Percentiles rank a stretch among this genome's conserved stretches.
phyloP scores from a whole-genome alignment of 139 green algal genomes.

The Chlorella sp. region DNA sequence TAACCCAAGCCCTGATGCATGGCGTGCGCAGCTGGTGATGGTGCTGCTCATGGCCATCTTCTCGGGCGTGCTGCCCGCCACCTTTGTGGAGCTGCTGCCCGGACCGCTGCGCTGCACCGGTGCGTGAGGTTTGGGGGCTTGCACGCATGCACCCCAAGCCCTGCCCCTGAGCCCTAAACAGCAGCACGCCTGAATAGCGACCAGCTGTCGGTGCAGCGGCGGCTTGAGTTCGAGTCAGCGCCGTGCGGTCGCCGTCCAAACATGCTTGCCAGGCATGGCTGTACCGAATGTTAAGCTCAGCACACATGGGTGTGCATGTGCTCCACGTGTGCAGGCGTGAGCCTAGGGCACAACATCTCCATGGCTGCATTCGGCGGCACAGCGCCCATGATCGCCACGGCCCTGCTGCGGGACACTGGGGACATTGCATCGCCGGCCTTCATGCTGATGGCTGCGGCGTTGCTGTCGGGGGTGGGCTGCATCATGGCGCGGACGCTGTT shows the following conservation, averaged over 20 bases:
- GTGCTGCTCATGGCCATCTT: slow-evolving; percentile 22
- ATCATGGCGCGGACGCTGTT: slow-evolving; percentile 11
- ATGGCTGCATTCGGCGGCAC: slow-evolving; percentile 34
- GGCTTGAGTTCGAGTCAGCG: too few species aligned
- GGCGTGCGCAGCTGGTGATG: slow-evolving; percentile 2
- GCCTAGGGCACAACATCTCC: slow-evolving; percentile 34
- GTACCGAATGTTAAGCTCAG: neutral
- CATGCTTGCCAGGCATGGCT: neutral
- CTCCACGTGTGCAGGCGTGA: slow-evolving; percentile 8
- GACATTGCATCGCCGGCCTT: slow-evolving; percentile 14
- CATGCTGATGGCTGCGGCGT: slow-evolving; percentile 12
- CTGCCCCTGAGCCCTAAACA: too few species aligned
- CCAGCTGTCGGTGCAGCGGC: too few species aligned
- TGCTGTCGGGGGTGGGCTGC: slow-evolving; percentile 10
- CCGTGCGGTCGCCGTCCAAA: too few species aligned
- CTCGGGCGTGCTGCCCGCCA: slow-evolving; percentile 23
- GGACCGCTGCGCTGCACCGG: slow-evolving; percentile 13
- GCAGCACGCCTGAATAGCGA: too few species aligned
- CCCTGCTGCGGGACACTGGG: slow-evolving; percentile 13
- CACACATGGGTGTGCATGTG: neutral
- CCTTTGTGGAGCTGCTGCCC: slow-evolving; percentile 29
- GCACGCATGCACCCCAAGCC: too few species aligned
- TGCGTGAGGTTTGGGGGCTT: too few species aligned
- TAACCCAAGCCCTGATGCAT: too few species aligned
- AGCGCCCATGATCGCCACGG: slow-evolving; percentile 31